Conservation (phyloP, 106 monocot species). For the Platanthera zijinensis region DNA sequence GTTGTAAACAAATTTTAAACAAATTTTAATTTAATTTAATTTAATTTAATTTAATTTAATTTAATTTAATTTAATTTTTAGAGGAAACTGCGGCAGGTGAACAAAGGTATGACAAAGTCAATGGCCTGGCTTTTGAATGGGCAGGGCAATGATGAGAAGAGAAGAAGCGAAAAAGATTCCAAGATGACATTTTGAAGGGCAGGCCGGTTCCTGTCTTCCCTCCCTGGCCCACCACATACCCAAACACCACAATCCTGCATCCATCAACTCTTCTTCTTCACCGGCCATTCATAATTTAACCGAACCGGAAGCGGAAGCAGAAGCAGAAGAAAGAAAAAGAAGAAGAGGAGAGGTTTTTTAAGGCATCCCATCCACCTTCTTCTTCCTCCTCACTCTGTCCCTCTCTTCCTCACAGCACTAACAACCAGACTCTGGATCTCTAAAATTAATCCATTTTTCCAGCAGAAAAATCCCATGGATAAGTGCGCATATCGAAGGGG, state of each 20-base stretch:
- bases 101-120: neutral
- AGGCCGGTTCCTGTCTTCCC: neutral
- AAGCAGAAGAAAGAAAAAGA: neutral
- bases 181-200: neutral
- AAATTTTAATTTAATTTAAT: too few species aligned
- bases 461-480: neutral
- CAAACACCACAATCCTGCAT: neutral
- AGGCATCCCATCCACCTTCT: neutral
- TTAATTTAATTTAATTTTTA: too few species aligned
- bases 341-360: neutral
- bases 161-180: neutral
- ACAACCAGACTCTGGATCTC: too few species aligned
- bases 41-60: too few species aligned
- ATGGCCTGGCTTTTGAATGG: constrained; percentile 2
- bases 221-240: neutral
- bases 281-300: neutral
- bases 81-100: neutral
- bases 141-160: neutral
- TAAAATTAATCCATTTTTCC: neutral
- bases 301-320: too few species aligned
- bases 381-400: neutral
- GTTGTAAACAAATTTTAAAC: too few species aligned
- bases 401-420: neutral
- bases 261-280: neutral
- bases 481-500: neutral